phyloP scores from a whole-genome alignment of 805 yeast genomes.

The Yueomyces sinensis region DNA sequence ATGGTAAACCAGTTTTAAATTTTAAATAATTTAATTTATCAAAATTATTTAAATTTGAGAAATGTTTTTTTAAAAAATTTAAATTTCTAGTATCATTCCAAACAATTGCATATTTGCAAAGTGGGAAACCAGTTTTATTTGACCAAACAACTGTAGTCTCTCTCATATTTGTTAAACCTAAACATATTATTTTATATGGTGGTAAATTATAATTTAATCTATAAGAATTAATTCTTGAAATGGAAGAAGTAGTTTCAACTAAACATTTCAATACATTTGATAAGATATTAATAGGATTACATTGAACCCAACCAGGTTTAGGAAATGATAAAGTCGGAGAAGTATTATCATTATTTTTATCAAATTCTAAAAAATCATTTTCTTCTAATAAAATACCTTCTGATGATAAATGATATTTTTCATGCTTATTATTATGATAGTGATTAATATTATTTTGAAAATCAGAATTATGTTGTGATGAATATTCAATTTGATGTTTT shows the following conservation, averaged over 20 bases:
- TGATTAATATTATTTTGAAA: background rate
- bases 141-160: slow-evolving; percentile 91
- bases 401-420: slow-evolving; percentile 46
- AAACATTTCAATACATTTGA: slow-evolving; percentile 66
- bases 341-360: slow-evolving; percentile 31
- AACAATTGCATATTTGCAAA: slow-evolving; percentile 72
- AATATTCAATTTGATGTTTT: slow-evolving; percentile 81
- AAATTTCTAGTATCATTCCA: slow-evolving; percentile 93
- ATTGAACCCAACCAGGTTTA: slow-evolving; percentile 88
- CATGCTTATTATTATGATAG: background rate
- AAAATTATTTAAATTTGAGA: slow-evolving; percentile 25
- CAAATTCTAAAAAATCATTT: slow-evolving; percentile 47
- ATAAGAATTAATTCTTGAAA: slow-evolving; percentile 44
- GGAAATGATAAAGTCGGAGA: slow-evolving; percentile 70
- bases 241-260: slow-evolving; percentile 44
- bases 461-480: slow-evolving; percentile 37
- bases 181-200: slow-evolving; percentile 50
- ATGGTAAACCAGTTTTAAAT: slow-evolving; percentile 68
- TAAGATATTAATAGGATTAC: slow-evolving; percentile 73
- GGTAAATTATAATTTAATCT: slow-evolving; percentile 29
- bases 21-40: slow-evolving; percentile 43
- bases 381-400: slow-evolving; percentile 63
- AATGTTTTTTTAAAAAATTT: slow-evolving; percentile 48
- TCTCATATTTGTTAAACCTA: slow-evolving; percentile 93
- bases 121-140: slow-evolving; percentile 65